Evolutionary conservation across 345 rosid species (phyloP).

Genomic region (Arabidopsis suecica): DNA sequence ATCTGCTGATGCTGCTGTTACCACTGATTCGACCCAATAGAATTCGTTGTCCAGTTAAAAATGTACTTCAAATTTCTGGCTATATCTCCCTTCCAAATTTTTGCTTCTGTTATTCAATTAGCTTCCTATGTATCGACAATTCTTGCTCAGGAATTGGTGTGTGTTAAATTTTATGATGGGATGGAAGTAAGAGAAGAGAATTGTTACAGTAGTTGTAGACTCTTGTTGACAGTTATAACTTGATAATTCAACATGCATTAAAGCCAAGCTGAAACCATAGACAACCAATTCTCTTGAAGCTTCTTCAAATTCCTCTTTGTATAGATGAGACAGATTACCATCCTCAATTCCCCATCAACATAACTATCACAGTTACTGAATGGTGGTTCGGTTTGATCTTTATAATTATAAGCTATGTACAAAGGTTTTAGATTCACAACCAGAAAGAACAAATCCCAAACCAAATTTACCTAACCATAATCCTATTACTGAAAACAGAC

Average conservation of each 20-base stretch:
- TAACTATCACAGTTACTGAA: background rate
- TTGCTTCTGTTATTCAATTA: background rate
- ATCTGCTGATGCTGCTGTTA: constrained; percentile 17
- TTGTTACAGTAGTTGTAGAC: background rate
- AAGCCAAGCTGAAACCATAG: constrained; percentile 4
- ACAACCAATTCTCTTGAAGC: background rate
- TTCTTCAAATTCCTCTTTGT: no score
- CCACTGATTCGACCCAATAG: constrained; percentile 14
- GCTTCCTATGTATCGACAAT: background rate
- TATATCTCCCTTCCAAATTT: background rate
- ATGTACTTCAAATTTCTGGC: background rate
- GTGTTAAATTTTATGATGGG: background rate
- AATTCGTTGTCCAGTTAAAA: background rate
- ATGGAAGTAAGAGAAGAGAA: background rate
- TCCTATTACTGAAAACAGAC: background rate
- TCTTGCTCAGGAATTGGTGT: background rate
- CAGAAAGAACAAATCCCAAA: background rate
- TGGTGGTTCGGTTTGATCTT: background rate
- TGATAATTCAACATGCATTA: background rate
- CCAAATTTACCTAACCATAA: background rate
- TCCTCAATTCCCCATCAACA: background rate
- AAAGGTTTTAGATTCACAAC: constrained; percentile 19
- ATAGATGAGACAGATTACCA: background rate
- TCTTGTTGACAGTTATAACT: background rate
- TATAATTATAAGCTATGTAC: background rate